A percentile compares a stretch with the other conserved stretches of the same genome.
Conservation (phyloP, 176 grass and related monocot species). For the Oropetium thomaeum region DNA sequence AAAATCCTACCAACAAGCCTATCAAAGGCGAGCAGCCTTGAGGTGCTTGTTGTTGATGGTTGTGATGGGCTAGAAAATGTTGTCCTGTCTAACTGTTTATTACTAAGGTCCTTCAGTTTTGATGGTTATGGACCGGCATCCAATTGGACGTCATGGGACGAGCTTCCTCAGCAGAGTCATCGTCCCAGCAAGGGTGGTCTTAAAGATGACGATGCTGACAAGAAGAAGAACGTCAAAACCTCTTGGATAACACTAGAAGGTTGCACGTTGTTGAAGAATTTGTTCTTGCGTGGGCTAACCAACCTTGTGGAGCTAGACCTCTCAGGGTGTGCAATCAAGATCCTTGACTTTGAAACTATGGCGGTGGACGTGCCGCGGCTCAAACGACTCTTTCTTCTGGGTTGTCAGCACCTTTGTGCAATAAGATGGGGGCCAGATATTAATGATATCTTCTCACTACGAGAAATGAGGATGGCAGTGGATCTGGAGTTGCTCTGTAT, state of each 20-base stretch:
- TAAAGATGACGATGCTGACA: too few relatives aligned
- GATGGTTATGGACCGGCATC: background rate
- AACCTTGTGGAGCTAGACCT: conserved; percentile 20
- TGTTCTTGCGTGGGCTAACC: background rate
- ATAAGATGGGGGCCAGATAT: background rate
- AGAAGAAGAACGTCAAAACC: background rate
- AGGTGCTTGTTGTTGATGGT: conserved; percentile 25
- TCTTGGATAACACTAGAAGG: background rate
- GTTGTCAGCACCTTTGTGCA: background rate
- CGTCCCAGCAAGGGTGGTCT: too few relatives aligned
- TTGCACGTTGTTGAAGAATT: background rate
- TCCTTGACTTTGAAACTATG: conserved; percentile 7
- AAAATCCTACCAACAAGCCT: background rate
- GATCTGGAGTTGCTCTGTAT: background rate
- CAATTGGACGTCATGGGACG: background rate
- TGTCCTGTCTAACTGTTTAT: background rate
- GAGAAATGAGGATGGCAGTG: background rate
- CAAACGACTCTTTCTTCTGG: background rate
- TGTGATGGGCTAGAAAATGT: background rate
- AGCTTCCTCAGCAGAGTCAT: background rate
- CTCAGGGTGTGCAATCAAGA: conserved; percentile 11
- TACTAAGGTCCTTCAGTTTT: conserved; percentile 6
- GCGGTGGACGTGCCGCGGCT: background rate
- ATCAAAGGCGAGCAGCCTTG: background rate
- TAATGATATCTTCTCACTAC: background rate